Evolutionary conservation across 2,329 filamentous ascomycete genomes (phyloP), one percentile per base, ranked within the genome.

Genomic region (Claviceps africana): DNA sequence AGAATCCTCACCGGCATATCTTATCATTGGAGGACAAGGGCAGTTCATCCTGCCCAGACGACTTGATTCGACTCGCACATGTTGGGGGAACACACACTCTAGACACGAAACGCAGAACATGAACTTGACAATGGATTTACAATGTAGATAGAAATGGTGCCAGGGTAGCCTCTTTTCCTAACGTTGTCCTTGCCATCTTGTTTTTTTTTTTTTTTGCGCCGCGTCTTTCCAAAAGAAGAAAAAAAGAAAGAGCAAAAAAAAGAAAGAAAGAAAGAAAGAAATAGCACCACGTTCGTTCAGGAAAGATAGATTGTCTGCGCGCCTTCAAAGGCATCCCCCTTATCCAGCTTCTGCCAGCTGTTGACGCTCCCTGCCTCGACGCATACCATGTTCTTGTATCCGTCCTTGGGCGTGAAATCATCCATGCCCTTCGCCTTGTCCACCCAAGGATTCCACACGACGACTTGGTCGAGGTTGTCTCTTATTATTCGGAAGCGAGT

Each of bases 401-500:
- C 93, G 51, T 90, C 86, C 64, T 94, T 86, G 48, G 93, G 93
- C 54, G 78, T 79, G 65, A 97, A 96, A 68, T 98, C 93, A 50
- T 74, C 82, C 71, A 95, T 95, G 5, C 77, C 77, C 60, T 82
- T 79, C 1, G 87, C 82, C 73, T 94, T 95, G 57, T 90, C 87
- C 42, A 77, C 76, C 89, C 91, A 96, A 1, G 93, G 93, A 70
- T 98, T 98, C 93, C 93, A 98, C 31, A 97, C 86, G 1, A 96
- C 91, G 17, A 93, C 83, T 59, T 97, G 88, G 56, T 79, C 78
- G 58, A 98, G 76, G 58, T 88, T 90, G 68, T 96, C 88, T 56
- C 93, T 81, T 42, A 85, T 79, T 52, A 97, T 76, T 54, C 82
- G 81, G 71, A 86, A 89, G 49, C 77, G 72, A 15, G 82, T 74